A percentile compares a stretch with the other conserved stretches of the same genome.
Conservation (phyloP, 176 grass and related monocot genomes). For the Panicum miliaceum region DNA sequence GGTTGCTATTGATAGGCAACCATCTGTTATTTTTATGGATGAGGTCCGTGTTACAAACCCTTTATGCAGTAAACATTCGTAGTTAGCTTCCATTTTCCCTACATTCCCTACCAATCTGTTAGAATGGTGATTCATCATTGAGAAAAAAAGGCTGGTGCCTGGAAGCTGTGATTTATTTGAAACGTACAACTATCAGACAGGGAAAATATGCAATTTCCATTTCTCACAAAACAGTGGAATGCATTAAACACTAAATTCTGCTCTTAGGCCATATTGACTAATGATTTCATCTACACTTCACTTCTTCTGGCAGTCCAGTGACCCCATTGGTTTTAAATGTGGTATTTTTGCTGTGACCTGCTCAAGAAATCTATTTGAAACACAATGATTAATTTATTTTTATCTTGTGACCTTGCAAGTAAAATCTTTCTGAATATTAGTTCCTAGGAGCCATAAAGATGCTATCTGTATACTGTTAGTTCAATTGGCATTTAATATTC, state of each 20-base stretch:
- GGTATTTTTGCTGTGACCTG: background rate
- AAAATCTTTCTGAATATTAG: constrained; percentile 1
- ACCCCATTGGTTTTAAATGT: background rate
- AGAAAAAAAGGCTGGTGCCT: background rate
- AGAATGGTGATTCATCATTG: background rate
- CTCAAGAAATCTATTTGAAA: constrained; percentile 14
- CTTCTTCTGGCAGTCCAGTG: background rate
- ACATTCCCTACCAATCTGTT: background rate
- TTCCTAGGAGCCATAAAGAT: background rate
- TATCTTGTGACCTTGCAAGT: background rate
- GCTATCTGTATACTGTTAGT: background rate
- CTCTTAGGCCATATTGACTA: background rate
- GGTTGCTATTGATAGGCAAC: constrained; percentile 80
- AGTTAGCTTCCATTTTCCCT: background rate
- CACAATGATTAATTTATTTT: background rate
- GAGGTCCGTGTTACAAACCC: constrained; percentile 59
- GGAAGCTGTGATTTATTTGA: background rate
- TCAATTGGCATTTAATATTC: background rate
- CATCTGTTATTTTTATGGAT: constrained; percentile 99
- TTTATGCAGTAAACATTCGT: constrained; percentile 1
- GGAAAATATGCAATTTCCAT: background rate
- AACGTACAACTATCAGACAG: background rate
- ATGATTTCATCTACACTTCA: background rate
- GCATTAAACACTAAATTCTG: background rate
- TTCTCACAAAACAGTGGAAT: background rate